phyloP scores from a whole-genome alignment of 192 early-diverging fungal genomes.

The Coemansia sp. region DNA sequence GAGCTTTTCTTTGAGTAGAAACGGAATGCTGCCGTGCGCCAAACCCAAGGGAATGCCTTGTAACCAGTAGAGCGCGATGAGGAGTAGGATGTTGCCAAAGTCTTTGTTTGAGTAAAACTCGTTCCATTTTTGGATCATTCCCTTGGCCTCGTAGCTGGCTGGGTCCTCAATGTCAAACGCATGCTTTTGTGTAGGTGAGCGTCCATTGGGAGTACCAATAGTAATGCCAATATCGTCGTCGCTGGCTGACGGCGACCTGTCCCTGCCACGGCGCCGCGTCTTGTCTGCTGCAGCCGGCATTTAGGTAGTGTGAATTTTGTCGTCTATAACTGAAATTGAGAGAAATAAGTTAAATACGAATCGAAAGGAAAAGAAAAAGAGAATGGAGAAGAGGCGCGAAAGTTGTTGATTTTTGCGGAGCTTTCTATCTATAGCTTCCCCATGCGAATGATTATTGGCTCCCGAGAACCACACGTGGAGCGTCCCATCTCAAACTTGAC shows the following conservation, averaged over 20 bases:
- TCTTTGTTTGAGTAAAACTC: constrained; percentile 53
- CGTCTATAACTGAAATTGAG: not conserved
- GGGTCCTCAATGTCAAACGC: constrained; percentile 55
- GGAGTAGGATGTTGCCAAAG: constrained; percentile 58
- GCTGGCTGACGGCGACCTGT: constrained; percentile 13
- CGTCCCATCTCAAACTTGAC: not conserved
- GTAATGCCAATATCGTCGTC: constrained; percentile 41
- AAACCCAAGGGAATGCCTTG: constrained; percentile 96
- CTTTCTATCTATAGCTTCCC: not conserved
- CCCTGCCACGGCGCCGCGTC: constrained; percentile 34
- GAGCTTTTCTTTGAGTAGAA: constrained; percentile 91
- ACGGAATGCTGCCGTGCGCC: constrained; percentile 89
- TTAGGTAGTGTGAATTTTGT: not conserved
- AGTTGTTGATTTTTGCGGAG: not conserved
- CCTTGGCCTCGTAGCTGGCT: constrained; percentile 17
- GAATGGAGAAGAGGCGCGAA: not conserved
- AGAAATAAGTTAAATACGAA: not conserved
- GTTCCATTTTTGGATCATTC: constrained; percentile 25
- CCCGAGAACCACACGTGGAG: not conserved
- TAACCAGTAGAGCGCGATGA: constrained; percentile 69
- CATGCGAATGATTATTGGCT: not conserved
- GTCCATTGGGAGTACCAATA: constrained; percentile 30
- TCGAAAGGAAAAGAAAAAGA: not conserved
- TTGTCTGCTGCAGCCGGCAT: constrained; percentile 27
- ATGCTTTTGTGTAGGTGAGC: constrained; percentile 31